Conservation (phyloP, 2,329 filamentous ascomycete species). For the Fusarium sp. region DNA sequence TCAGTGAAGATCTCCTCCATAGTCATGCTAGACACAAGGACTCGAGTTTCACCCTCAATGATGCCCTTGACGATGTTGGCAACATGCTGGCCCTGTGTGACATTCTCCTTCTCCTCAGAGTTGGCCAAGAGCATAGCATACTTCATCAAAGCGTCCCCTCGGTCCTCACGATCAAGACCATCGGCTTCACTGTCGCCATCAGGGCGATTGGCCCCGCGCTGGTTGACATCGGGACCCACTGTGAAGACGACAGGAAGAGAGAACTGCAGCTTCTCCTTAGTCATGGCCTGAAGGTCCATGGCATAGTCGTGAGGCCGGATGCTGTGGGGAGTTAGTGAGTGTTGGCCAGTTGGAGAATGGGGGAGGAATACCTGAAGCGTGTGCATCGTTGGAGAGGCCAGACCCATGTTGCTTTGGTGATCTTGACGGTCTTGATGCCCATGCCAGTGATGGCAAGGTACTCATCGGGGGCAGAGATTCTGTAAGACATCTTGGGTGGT, state of each 20-base stretch:
- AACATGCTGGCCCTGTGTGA: slow-evolving; percentile 67
- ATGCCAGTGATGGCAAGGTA: slow-evolving; percentile 90
- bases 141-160: slow-evolving; percentile 75
- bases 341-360: neutral
- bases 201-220: slow-evolving; percentile 57
- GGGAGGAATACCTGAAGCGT: slow-evolving; percentile 54
- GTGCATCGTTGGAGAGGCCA: slow-evolving; percentile 75
- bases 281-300: slow-evolving; percentile 88
- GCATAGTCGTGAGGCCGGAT: slow-evolving; percentile 84
- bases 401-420: slow-evolving; percentile 81
- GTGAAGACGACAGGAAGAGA: slow-evolving; percentile 86
- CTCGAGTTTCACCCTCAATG: slow-evolving; percentile 87
- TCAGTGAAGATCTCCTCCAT: slow-evolving; percentile 91
- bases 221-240: slow-evolving; percentile 80
- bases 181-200: slow-evolving; percentile 17
- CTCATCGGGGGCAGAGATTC: slow-evolving; percentile 78
- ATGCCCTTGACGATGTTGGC: slow-evolving; percentile 90
- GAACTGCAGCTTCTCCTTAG: slow-evolving; percentile 87
- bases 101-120: slow-evolving; percentile 57
- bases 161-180: slow-evolving; percentile 57
- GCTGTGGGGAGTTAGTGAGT: slow-evolving; percentile 44
- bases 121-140: slow-evolving; percentile 84
- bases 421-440: slow-evolving; percentile 77
- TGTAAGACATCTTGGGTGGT: slow-evolving; percentile 64
- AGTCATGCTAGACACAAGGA: slow-evolving; percentile 87